Evolutionary conservation across 2,329 filamentous ascomycete genomes (phyloP), one percentile per base, ranked within the genome.

Genomic region (Lasiodiplodia theobromae): DNA sequence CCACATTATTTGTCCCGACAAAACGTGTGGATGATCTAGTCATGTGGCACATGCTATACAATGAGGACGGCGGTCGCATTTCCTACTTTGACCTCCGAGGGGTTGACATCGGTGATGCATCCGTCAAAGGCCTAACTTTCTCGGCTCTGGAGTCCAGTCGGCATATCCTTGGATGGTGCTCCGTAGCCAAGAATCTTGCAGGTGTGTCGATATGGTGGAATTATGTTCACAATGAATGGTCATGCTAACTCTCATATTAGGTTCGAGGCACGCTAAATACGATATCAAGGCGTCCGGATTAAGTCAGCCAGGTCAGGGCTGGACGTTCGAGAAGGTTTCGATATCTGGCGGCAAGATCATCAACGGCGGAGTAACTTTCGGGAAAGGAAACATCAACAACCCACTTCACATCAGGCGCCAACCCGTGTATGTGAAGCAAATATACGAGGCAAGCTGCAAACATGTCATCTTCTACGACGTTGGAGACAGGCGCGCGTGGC

Each of bases 401-500:
- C n/a, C 34, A 2, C 16, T 44, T 2, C n/a, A 16, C 4, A 21
- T 60, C 4, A 14, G 18, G 28, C 23, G 4, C 2, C 5, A 44
- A 5, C 5, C n/a, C 1, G 23, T 18, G 1, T 60, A 60, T 8
- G 34, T 25, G 2, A n/a, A 60, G 21, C 38, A 60, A 25, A 25
- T 60, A 8, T 2, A 25, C 1, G n/a, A 44, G 0, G 11, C 25
- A 1, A 44, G 16, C 0, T 69, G 73, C 7, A 77, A 76, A 23
- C 77, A 71, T 37, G 73, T 75, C 1, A 70, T 73, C 1, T 63
- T 74, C 2, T 75, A 69, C 68, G 77, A 76, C 58, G 72, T 64
- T 21, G 70, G 38, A 23, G 73, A 73, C 10, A 73, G 71, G 49
- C 73, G 77, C 44, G 79, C 73, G 1, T 82, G 79, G 79, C 66